These are phyloP conservation scores for Brassica napus DNA, from an alignment of 345 rosid species.

Conservation along the genomic window Da-Ae NC_063446.1:36997001-36997500, in stretches of 20 bases:
- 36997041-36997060: not conserved
- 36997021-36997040: not conserved
- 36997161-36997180: constrained; percentile 69
- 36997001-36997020: not conserved
- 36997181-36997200: constrained; percentile 80
- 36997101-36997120: not conserved
- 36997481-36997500: too few relatives aligned
- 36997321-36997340: not conserved
- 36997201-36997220: constrained; percentile 78
- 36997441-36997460: too few relatives aligned
- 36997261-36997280: not conserved
- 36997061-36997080: not conserved
- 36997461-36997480: too few relatives aligned
- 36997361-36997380: not conserved
- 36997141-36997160: not conserved
- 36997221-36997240: constrained; percentile 72
- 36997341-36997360: not conserved
- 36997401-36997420: too few relatives aligned
- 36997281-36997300: not conserved
- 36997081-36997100: not conserved
- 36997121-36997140: not conserved
- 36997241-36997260: constrained; percentile 4
- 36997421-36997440: too few relatives aligned
- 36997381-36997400: too few relatives aligned
- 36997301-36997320: not conserved